phyloP scores from a whole-genome alignment of 108 stramenopile species.

The Skeletonema potamos region DNA sequence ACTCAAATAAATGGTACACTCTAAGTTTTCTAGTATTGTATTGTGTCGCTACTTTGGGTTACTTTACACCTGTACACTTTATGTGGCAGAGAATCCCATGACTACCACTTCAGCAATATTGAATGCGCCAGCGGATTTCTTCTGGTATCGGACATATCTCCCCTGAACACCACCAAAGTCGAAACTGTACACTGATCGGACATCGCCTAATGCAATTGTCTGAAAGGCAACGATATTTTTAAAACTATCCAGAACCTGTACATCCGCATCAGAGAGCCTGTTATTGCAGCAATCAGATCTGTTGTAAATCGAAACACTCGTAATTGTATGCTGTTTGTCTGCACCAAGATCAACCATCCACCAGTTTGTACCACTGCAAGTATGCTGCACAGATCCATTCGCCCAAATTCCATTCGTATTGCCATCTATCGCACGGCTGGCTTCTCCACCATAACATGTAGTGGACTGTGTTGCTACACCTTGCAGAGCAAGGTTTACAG shows the following conservation, averaged over 20 bases:
- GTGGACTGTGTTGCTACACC: conserved; percentile 4
- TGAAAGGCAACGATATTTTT: background rate
- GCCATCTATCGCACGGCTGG: conserved; percentile 15
- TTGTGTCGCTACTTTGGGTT: too few species aligned
- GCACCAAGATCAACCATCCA: conserved; percentile 2
- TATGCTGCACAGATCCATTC: background rate
- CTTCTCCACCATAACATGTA: conserved; percentile 7
- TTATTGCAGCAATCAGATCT: background rate
- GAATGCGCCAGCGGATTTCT: background rate
- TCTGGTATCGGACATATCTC: background rate
- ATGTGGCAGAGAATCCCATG: conserved; percentile 7
- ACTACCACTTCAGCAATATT: conserved; percentile 18
- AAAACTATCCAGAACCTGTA: background rate
- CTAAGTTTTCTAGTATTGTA: too few species aligned
- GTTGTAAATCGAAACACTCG: background rate
- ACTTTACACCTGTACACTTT: background rate
- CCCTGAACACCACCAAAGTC: conserved; percentile 2
- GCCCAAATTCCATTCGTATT: background rate
- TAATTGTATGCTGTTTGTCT: background rate
- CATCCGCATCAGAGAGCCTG: background rate
- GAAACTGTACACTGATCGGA: background rate
- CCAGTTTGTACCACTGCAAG: background rate
- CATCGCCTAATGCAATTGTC: background rate
- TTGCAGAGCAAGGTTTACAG: background rate
- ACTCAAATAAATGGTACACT: too few species aligned